Percentiles rank a stretch among this genome's conserved stretches.
Conservation (phyloP, 306 rosid genomes). For the Medicago ruthenica region DNA sequence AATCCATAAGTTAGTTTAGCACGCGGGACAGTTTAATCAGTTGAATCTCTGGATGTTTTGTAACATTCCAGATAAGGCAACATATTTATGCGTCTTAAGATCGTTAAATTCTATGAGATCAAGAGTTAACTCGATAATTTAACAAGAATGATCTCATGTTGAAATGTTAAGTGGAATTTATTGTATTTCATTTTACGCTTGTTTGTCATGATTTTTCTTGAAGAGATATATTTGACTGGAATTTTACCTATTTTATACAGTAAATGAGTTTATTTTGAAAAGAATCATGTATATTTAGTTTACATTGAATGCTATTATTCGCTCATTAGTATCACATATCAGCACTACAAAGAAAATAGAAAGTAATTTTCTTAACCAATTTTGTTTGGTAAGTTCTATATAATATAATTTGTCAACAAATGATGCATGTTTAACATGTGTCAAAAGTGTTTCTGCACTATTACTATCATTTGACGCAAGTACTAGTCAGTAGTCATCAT, state of each 20-base stretch:
- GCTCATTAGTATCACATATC: background rate
- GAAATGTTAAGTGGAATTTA: background rate
- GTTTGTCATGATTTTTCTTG: conserved; percentile 22
- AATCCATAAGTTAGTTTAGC: background rate
- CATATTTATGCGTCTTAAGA: conserved; percentile 9
- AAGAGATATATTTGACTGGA: conserved; percentile 18
- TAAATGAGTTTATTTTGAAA: conserved; percentile 11
- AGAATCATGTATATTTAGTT: background rate
- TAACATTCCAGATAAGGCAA: background rate
- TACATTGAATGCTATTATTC: conserved; percentile 15
- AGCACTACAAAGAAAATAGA: conserved; percentile 7
- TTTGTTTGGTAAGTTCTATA: conserved; percentile 2
- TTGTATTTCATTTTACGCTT: conserved; percentile 9
- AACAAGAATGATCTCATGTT: background rate
- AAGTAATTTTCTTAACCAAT: conserved; percentile 20
- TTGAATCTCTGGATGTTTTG: background rate
- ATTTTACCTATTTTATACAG: conserved; percentile 12
- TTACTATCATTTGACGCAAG: conserved; percentile 10
- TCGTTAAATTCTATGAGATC: background rate
- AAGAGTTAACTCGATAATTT: background rate
- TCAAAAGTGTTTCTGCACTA: background rate
- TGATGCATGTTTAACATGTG: background rate
- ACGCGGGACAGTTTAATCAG: conserved; percentile 3
- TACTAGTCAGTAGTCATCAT: background rate
- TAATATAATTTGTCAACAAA: background rate